Evolutionary conservation across 2,329 filamentous ascomycete species (phyloP), one percentile per base, ranked within the genome.

Genomic region (Colletotrichum limetticola): DNA sequence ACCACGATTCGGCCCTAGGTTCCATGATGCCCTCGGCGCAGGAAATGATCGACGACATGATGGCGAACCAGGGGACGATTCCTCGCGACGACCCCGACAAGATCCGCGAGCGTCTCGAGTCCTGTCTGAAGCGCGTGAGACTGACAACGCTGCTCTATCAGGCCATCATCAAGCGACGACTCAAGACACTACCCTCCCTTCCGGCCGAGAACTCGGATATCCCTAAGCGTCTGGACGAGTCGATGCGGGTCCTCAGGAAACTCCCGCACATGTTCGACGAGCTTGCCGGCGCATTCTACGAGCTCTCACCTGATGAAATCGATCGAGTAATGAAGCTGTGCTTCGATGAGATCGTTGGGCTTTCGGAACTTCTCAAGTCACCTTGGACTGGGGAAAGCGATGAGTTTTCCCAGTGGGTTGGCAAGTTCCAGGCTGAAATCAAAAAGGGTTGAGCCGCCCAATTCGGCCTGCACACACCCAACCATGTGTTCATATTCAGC

Each of bases 401-500:
- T 78, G 94, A 93, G 77, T 97, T 97, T 78, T 93, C 91, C 0
- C 85, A 89, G 19, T 97, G 95, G 95, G 90, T 88, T n/a, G 85
- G 84, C 12, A 89, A 87, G 74, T 91, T 90, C 75, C 86, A 87
- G 77, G 77, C 80, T 37, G 85, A 89, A 75, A 86, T 90, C 16
- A 88, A 86, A 75, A 88, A 87, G 78, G 78, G 74, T 24, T 65
- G 68, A 74, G 42, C 57, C 28, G 37, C 37, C 55, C 56, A 26
- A n/a, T n/a, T 24, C 52, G 11, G 35, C 55, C 19, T 49, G 7
- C 35, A n/a, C 26, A 12, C 46, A 8, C 42, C 19, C 42, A n/a
- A 71, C 46, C 35, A 56, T 53, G 52, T 35, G 49, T 22, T 65
- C 32, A 35, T 37, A 61, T 70, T 14, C 28, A 65, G 53, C 56